Evolutionary conservation across 2,329 filamentous ascomycete species (phyloP), one percentile per base, ranked within the genome.

Genomic region (Talaromyces sp.): DNA sequence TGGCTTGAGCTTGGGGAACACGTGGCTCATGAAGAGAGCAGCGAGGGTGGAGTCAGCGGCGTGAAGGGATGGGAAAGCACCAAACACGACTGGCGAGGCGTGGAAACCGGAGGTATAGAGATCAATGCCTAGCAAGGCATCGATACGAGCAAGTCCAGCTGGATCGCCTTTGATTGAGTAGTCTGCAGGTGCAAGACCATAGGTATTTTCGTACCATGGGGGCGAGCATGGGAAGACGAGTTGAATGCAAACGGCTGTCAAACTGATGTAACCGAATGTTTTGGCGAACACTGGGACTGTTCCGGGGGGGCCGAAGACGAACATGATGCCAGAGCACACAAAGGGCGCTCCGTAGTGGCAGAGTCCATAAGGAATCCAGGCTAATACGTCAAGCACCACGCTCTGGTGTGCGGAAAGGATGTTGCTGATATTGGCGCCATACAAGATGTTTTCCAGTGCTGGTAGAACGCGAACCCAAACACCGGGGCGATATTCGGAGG

Each of bases 391-490:
- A 62, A 97, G 86, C 56, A 91, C 82, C 6, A 89, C 85, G 76
- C 90, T 88, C 71, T 93, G 91, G 79, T 96, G 91, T 52, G 91
- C 91, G 14, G 93, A 96, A 61, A 98, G 85, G 71, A 97, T 96
- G 76, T 96, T 97, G 80, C 92, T 96, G 63, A 97, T 83, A 78
- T 97, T 97, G 66, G 93, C 92, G 69, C 93, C 93, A 74, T 97
- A 98, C 37, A 98, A 84, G 66, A 98, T 95, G 76, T 98, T 97
- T 79, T 98, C 93, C 67, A 98, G 85, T 18, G 93, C 92, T 4
- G 93, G 93, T 39, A 98, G 84, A 31, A 98, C 92, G 71, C 93
- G 92, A 68, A 97, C 93, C 91, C 92, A 96, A 71, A 97, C 97
- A 66, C 92, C 89, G 64, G 93, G 93, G 68, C 93, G 88, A 80